Evolutionary conservation across 2,329 filamentous ascomycete genomes (phyloP), one percentile per base, ranked within the genome.

Genomic region (Phymatotrichopsis omnivora): DNA sequence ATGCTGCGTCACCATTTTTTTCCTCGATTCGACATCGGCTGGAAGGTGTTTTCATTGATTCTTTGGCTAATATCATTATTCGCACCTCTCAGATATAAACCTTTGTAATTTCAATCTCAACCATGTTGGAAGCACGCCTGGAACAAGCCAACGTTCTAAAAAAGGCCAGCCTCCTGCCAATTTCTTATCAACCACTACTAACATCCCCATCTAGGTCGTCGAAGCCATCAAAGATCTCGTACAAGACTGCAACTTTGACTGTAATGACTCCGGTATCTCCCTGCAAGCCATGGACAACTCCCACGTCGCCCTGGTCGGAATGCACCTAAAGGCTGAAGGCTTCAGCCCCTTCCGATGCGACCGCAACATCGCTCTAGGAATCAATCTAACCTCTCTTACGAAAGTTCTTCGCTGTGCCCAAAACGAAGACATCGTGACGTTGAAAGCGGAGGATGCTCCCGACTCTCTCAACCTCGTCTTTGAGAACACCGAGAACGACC

Each of bases 251-350:
- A 98, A 98, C 71, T 98, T 98, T 71, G 91, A 98, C 75, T 98
- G 93, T 82, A 98, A 96, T 82, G 93, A 98, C 74, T 89, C 85
- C 44, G 91, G 91, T 53, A 91, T 98, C 62, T 87, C 89, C 40
- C 83, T 98, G 45, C 91, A 98, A 69, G 91, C 91, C 62, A 98
- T 98, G 93, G 91, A 98, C 74, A 98, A 96, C 77, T 96, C 87
- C 39, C 91, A 98, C 69, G 91, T 98, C 60, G 91, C 91, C 53
- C 84, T 98, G 44, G 91, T 98, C 42, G 95, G 91, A 57, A 98
- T 98, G 91, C 80, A 93, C 74, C 82, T 98, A 65, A 91, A 91
- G 71, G 83, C 89, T 51, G 91, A 96, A 65, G 80, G 79, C 58
- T 98, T 98, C 74, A 80, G 79, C 5, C 87, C 86, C 41, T 98